These are phyloP conservation scores for Onygenales sp. DNA, from an alignment of 2,329 filamentous ascomycete genomes.

Conservation along the genomic window DNA sequence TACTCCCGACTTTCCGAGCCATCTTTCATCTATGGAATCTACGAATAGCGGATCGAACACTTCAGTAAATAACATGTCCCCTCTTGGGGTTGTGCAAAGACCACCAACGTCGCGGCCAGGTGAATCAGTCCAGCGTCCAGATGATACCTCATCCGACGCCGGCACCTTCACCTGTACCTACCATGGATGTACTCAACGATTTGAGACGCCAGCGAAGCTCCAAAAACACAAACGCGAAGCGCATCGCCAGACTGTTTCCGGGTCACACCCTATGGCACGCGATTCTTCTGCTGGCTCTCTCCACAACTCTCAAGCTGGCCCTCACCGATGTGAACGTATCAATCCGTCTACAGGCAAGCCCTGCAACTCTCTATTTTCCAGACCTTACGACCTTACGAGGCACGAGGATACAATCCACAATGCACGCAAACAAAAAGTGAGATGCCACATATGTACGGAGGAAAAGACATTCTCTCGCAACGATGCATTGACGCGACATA, in stretches of 20 bases:
- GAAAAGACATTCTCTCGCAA: constrained; percentile 96
- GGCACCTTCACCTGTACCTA: constrained; percentile 97
- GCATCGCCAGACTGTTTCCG: constrained; percentile 63
- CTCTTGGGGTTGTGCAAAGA: constrained; percentile 9
- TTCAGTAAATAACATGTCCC: constrained; percentile 10
- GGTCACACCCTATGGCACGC: constrained; percentile 33
- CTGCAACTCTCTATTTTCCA: constrained; percentile 87
- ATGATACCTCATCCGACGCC: constrained; percentile 59
- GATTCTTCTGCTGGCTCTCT: constrained; percentile 39
- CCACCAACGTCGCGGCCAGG: constrained; percentile 29
- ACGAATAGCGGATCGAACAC: constrained; percentile 43
- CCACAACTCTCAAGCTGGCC: constrained; percentile 81
- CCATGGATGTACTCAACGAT: constrained; percentile 78
- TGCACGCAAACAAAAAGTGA: constrained; percentile 83
- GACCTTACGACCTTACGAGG: constrained; percentile 90
- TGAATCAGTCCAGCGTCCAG: constrained; percentile 43
- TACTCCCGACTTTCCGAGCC: constrained; percentile 49
- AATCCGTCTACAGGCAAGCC: constrained; percentile 93
- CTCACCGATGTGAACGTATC: constrained; percentile 84
- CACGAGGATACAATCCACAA: constrained; percentile 99
- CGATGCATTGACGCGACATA: constrained; percentile 87
- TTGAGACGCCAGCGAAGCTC: constrained; percentile 75
- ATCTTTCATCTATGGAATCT: constrained; percentile 53
- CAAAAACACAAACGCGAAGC: constrained; percentile 95
- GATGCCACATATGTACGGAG: constrained; percentile 84